These are phyloP conservation scores for Pleurostoma richardsiae DNA, from an alignment of 2,329 filamentous ascomycete species.

Conservation along the genomic window DNA sequence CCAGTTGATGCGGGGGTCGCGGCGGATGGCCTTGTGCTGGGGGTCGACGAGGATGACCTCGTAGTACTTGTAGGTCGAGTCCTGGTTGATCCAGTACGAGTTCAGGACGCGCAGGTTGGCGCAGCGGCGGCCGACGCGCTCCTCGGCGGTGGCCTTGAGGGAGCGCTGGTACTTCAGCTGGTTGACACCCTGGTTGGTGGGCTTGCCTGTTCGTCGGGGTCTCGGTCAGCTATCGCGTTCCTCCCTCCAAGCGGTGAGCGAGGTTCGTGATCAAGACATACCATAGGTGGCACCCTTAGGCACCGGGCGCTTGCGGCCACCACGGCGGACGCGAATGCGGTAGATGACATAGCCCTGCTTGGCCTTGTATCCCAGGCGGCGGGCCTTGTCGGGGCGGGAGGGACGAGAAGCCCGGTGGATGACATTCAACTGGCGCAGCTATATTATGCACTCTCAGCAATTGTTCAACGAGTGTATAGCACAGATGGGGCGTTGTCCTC, in stretches of 20 bases:
- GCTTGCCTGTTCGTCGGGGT: conserved; percentile 69
- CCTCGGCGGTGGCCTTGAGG: conserved; percentile 94
- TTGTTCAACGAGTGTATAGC: conserved; percentile 99
- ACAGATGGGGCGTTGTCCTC: conserved; percentile 47
- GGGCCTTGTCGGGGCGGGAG: conserved; percentile 98
- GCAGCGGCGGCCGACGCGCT: conserved; percentile 98
- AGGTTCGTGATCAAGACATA: conserved; percentile 31
- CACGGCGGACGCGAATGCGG: conserved; percentile 95
- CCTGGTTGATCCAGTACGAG: conserved; percentile 99
- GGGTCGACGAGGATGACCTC: conserved; percentile 99
- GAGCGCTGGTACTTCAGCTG: conserved; percentile 99
- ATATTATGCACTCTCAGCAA: conserved; percentile 99
- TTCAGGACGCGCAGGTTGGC: conserved; percentile 99
- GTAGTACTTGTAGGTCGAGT: conserved; percentile 99
- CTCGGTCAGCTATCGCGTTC: not conserved
- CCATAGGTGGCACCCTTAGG: conserved; percentile 99
- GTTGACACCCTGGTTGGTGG: conserved; percentile 99
- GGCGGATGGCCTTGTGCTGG: conserved; percentile 99
- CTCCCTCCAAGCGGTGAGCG: not conserved
- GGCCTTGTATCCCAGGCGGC: conserved; percentile 99
- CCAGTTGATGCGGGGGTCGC: conserved; percentile 99
- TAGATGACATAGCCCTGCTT: conserved; percentile 99
- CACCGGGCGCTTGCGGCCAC: conserved; percentile 95
- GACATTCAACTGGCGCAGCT: conserved; percentile 99
- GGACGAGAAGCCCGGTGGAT: conserved; percentile 98